Evolutionary conservation across 1,139 yeast genomes (phyloP).

Genomic region (Suhomyces ambrosiae): DNA sequence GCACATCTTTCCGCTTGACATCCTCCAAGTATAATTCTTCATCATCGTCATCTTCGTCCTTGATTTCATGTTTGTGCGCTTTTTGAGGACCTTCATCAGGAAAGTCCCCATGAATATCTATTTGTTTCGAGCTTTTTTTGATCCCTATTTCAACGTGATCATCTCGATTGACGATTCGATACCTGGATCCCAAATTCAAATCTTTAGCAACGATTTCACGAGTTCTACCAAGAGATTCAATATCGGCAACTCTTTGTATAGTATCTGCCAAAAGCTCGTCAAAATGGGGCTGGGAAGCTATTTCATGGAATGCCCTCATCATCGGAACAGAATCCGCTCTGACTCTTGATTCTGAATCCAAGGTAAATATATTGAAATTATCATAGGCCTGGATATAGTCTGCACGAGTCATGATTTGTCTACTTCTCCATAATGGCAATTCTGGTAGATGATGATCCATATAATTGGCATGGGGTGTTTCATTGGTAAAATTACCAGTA

Average conservation of each 20-base stretch:
- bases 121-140: slow-evolving; percentile 23
- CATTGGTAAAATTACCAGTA: slow-evolving; percentile 16
- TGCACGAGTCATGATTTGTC: slow-evolving; percentile 83
- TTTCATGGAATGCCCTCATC: slow-evolving; percentile 88
- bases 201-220: slow-evolving; percentile 79
- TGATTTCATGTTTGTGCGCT: slow-evolving; percentile 20
- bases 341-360: slow-evolving; percentile 73
- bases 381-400: slow-evolving; percentile 79
- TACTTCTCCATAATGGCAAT: slow-evolving; percentile 78
- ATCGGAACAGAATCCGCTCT: slow-evolving; percentile 83
- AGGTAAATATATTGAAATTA: slow-evolving; percentile 73
- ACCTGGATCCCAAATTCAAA: slow-evolving; percentile 55
- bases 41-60: slow-evolving; percentile 37
- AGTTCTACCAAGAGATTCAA: slow-evolving; percentile 79
- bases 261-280: slow-evolving; percentile 71
- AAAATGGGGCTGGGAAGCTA: slow-evolving; percentile 71
- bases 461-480: slow-evolving; percentile 14
- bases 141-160: slow-evolving; percentile 16
- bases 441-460: slow-evolving; percentile 64
- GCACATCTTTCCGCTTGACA: slow-evolving; percentile 38
- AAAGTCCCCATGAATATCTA: slow-evolving; percentile 25
- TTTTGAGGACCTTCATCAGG: slow-evolving; percentile 20
- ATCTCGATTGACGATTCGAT: slow-evolving; percentile 26
- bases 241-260: slow-evolving; percentile 69
- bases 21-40: slow-evolving; percentile 43